phyloP scores from a whole-genome alignment of 805 yeast species.

The Candida pini region DNA sequence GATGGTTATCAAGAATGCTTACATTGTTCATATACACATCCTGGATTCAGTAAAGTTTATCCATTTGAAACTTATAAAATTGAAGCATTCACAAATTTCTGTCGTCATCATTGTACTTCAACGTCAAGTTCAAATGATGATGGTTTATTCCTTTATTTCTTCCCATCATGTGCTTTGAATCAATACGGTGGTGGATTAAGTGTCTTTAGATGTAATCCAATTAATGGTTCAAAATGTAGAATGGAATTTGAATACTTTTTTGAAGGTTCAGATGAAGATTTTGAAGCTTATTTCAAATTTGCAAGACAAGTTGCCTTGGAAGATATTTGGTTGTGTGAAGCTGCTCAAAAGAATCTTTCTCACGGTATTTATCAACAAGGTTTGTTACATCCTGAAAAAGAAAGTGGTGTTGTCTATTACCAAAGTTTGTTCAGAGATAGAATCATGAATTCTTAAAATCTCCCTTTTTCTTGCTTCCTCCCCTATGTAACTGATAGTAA shows the following conservation, averaged over 20 bases:
- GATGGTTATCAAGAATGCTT: constrained; percentile 27
- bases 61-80: constrained; percentile 25
- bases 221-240: constrained; percentile 20
- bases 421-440: constrained; percentile 16
- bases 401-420: constrained; percentile 21
- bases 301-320: constrained; percentile 29
- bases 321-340: constrained; percentile 27
- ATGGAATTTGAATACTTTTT: constrained; percentile 29
- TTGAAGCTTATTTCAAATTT: constrained; percentile 23
- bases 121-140: constrained; percentile 8
- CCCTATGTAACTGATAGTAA: no score
- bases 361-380: constrained; percentile 22
- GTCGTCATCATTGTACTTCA: constrained; percentile 23
- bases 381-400: constrained; percentile 24
- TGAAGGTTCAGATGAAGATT: constrained; percentile 23
- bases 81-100: constrained; percentile 22
- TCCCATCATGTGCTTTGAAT: constrained; percentile 25
- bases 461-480: no score
- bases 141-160: constrained; percentile 24
- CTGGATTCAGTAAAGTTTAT: constrained; percentile 21
- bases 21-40: constrained; percentile 26
- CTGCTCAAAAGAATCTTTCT: constrained; percentile 22
- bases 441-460: constrained; percentile 8
- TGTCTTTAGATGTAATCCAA: constrained; percentile 24
- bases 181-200: constrained; percentile 28